Conservation (phyloP, 495 filamentous ascomycete genomes). For the Xylona heveae region DNA sequence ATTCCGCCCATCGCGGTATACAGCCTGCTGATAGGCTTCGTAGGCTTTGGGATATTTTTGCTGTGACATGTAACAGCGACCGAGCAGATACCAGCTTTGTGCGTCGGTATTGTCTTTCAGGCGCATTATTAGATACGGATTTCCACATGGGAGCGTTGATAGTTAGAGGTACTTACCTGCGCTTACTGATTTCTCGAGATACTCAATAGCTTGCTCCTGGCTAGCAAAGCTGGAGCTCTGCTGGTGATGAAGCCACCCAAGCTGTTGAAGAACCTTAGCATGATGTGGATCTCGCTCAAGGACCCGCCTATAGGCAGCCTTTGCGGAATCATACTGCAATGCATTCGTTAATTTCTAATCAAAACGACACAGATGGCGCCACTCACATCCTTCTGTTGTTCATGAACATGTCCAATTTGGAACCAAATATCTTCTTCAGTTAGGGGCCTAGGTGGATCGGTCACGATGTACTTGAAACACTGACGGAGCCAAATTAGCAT, state of each 20-base stretch:
- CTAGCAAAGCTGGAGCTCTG: slow-evolving; percentile 73
- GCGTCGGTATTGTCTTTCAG: slow-evolving; percentile 67
- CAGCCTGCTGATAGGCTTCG: slow-evolving; percentile 96
- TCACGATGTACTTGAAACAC: slow-evolving; percentile 98
- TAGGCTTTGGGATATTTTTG: slow-evolving; percentile 98
- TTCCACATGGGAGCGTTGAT: neutral
- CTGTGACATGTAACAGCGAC: slow-evolving; percentile 97
- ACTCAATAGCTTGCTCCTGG: slow-evolving; percentile 92
- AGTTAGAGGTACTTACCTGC: slow-evolving; percentile 43
- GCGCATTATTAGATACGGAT: neutral
- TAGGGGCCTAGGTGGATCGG: slow-evolving; percentile 74
- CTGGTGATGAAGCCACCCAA: slow-evolving; percentile 95
- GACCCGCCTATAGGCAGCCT: slow-evolving; percentile 77
- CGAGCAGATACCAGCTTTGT: slow-evolving; percentile 96
- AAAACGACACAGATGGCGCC: slow-evolving; percentile 1
- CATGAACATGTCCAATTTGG: slow-evolving; percentile 96
- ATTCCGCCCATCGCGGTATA: slow-evolving; percentile 94
- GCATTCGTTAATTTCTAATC: slow-evolving; percentile 9
- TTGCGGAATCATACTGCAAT: slow-evolving; percentile 71
- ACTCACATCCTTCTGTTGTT: slow-evolving; percentile 96
- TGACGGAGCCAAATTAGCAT: slow-evolving; percentile 19
- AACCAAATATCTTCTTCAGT: slow-evolving; percentile 99
- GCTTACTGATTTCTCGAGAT: slow-evolving; percentile 87
- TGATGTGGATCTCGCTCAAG: slow-evolving; percentile 91
- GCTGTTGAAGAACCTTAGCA: slow-evolving; percentile 93